Evolutionary conservation across 495 filamentous ascomycete species (phyloP).

Genomic region (Clohesyomyces aquaticus): DNA sequence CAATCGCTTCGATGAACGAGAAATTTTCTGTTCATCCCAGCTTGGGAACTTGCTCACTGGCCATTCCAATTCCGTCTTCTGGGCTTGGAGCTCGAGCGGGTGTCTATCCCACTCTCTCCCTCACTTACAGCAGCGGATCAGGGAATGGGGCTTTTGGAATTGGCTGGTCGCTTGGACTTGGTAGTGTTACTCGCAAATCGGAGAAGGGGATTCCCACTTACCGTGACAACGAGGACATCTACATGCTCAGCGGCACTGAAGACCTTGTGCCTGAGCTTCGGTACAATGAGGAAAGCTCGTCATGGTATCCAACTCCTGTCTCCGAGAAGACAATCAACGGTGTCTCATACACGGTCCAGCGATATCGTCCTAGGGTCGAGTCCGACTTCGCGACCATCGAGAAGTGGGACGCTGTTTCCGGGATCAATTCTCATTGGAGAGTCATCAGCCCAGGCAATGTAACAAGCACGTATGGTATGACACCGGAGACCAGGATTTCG

Average conservation of each 20-base stretch:
- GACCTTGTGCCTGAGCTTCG: constrained; percentile 40
- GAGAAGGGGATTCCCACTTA: constrained; percentile 43
- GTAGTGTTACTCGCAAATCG: constrained; percentile 42
- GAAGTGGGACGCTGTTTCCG: constrained; percentile 18
- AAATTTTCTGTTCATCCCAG: neutral
- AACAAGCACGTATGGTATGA: constrained; percentile 23
- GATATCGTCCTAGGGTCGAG: constrained; percentile 38
- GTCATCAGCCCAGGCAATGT: constrained; percentile 24
- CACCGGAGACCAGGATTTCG: constrained; percentile 15
- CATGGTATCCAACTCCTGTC: neutral
- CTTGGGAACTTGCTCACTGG: neutral
- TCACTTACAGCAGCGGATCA: neutral
- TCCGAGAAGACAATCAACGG: neutral
- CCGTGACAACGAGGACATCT: constrained; percentile 31
- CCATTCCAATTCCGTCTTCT: neutral
- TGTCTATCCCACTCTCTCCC: neutral
- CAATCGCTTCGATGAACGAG: neutral
- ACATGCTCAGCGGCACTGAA: constrained; percentile 37
- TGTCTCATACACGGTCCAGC: constrained; percentile 15
- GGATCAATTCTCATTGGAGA: constrained; percentile 34
- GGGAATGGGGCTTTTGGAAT: constrained; percentile 49
- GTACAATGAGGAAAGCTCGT: neutral
- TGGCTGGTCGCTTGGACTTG: constrained; percentile 44
- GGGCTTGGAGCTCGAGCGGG: neutral
- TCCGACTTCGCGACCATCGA: constrained; percentile 37